phyloP scores from a whole-genome alignment of 2,329 filamentous ascomycete genomes.

The Colletotrichum tofieldiae region DNA sequence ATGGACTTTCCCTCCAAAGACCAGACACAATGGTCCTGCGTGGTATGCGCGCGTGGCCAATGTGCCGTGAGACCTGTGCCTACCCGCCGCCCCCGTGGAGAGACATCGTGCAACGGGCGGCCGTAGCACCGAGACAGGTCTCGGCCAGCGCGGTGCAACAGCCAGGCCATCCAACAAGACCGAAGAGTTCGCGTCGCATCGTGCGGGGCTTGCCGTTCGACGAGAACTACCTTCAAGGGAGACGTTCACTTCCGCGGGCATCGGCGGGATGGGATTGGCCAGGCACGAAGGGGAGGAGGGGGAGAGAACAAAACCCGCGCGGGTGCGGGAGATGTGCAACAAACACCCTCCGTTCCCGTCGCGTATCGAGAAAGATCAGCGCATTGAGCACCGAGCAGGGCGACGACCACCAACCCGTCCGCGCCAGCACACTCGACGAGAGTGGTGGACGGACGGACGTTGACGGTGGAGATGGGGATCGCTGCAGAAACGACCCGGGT shows the following conservation, averaged over 20 bases:
- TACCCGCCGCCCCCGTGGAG: not conserved
- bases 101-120: constrained; percentile 4
- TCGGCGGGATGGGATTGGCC: not conserved
- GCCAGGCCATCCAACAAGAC: not conserved
- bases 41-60: not conserved
- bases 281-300: not conserved
- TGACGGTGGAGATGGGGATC: not conserved
- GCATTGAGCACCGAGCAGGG: constrained; percentile 6
- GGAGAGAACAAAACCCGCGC: not conserved
- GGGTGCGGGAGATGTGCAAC: not conserved
- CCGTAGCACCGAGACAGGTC: not conserved
- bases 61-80: not conserved
- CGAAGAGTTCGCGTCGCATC: not conserved
- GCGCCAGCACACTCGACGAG: not conserved
- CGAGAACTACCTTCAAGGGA: not conserved
- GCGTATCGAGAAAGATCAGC: constrained; percentile 37
- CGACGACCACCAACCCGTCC: not conserved
- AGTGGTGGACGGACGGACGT: not conserved
- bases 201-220: not conserved
- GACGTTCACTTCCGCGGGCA: not conserved
- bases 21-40: not conserved
- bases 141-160: not conserved
- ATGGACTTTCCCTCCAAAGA: not conserved
- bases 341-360: not conserved
- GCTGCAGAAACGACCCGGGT: not conserved